Conservation (phyloP, 2,329 filamentous ascomycete species). For the Colletotrichum endophyticum region DNA sequence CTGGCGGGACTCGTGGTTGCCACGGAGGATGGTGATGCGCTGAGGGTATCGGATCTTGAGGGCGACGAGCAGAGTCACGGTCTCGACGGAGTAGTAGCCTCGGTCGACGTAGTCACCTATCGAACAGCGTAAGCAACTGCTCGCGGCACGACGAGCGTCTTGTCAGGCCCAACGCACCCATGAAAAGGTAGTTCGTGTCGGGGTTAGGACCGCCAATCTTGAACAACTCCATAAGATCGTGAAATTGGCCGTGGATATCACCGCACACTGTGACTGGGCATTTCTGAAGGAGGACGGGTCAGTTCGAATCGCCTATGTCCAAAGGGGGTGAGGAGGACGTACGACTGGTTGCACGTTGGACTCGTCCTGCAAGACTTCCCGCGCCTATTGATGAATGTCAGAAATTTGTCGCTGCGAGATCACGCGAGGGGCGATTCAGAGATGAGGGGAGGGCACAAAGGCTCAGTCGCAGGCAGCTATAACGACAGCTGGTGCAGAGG, state of each 20-base stretch:
- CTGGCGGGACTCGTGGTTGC: slow-evolving; percentile 98
- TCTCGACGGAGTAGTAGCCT: slow-evolving; percentile 99
- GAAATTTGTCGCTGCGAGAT: slow-evolving; percentile 27
- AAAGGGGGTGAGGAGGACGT: slow-evolving; percentile 41
- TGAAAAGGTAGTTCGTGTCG: slow-evolving; percentile 99
- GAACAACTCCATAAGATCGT: slow-evolving; percentile 99
- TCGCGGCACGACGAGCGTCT: neutral
- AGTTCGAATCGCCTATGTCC: slow-evolving; percentile 26
- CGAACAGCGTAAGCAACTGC: slow-evolving; percentile 19
- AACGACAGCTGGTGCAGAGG: neutral
- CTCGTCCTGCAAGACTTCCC: slow-evolving; percentile 96
- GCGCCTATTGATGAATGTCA: slow-evolving; percentile 65
- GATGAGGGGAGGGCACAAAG: slow-evolving; percentile 13
- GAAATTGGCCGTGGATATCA: slow-evolving; percentile 99
- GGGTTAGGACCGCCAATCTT: slow-evolving; percentile 98
- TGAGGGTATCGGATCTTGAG: slow-evolving; percentile 98
- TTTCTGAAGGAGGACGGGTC: slow-evolving; percentile 65
- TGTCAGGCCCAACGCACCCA: slow-evolving; percentile 68
- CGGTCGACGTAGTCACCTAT: slow-evolving; percentile 96
- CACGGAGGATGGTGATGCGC: slow-evolving; percentile 97
- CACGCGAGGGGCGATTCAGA: slow-evolving; percentile 32
- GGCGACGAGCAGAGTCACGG: slow-evolving; percentile 92
- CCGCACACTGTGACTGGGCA: slow-evolving; percentile 98
- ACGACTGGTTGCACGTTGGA: slow-evolving; percentile 99
- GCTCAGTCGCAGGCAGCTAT: neutral